Evolutionary conservation across 2,329 filamentous ascomycete genomes (phyloP), one percentile per base, ranked within the genome.

Genomic region (Fusarium sp.): DNA sequence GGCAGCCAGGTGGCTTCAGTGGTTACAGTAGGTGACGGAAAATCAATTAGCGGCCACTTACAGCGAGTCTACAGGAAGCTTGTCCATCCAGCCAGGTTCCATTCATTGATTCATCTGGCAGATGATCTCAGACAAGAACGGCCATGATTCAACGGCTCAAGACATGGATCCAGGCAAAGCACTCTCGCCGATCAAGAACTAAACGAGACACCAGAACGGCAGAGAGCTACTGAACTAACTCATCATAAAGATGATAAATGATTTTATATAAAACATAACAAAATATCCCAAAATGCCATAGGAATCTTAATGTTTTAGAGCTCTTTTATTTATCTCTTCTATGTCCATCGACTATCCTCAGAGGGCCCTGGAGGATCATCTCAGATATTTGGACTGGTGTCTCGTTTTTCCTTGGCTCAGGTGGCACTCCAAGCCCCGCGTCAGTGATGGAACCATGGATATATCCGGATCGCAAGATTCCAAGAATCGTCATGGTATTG

Each of bases 401-500:
- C 25, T 25, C 25, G 25, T 25, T 25, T 25, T 25, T 25, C 25
- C 25, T 25, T 25, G 14, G 10, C 14, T 20, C 27, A n/a, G 51
- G 34, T 14, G 38, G 9, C 33, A 55, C 51, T 54, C 33, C 20
- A 46, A 46, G 27, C 5, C 42, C 42, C 14, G 14, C 23, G 42
- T 46, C 42, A 46, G 23, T 27, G 23, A 27, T 46, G 42, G 42
- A 27, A 4, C 20, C 20, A 46, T 46, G 9, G 9, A 27, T 11
- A 38, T 38, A 27, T 16, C 42, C 42, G 23, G 14, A 16, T 46
- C 42, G 42, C 23, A 25, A 46, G 36, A 42, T 20, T 25, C 16
- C 10, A 67, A 57, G 40, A 31, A 58, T 49, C 25, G 20, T 40
- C 62, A 64, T 61, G 11, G 11, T 20, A 46, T 61, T 53, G 27